Conservation (phyloP, 768 basidiomycete genomes). For the Exidia glandulosa region DNA sequence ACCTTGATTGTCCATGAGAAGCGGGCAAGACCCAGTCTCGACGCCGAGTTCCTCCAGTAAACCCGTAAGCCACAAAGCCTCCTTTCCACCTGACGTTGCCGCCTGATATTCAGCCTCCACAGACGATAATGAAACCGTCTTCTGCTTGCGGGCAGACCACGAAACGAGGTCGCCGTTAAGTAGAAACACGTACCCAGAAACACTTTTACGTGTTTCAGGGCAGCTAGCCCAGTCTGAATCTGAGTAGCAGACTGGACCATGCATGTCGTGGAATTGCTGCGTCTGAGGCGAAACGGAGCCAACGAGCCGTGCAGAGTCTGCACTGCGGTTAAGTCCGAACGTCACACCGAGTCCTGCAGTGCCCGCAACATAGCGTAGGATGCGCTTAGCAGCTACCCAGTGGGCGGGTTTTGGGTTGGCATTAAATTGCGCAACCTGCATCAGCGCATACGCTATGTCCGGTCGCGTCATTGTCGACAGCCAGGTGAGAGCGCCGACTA, state of each 20-base stretch:
- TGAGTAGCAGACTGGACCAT: not conserved
- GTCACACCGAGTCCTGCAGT: not conserved
- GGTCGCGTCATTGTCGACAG: not conserved
- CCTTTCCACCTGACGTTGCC: conserved; percentile 5
- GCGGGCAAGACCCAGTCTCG: not conserved
- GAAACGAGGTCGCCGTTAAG: conserved; percentile 12
- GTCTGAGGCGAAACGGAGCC: not conserved
- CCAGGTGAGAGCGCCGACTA: not conserved
- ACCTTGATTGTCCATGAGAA: conserved; percentile 15
- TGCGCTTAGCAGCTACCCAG: not conserved
- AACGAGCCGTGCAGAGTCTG: not conserved
- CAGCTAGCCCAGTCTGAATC: conserved; percentile 22
- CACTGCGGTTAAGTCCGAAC: not conserved
- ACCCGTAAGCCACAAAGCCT: conserved; percentile 7
- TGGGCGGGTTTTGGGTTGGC: not conserved
- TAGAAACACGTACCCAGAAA: conserved; percentile 23
- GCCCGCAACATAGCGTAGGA: not conserved
- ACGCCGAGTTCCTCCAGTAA: conserved; percentile 8
- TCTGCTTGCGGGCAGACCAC: conserved; percentile 17
- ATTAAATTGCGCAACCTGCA: not conserved
- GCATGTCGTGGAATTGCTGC: not conserved
- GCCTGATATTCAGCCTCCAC: conserved; percentile 21
- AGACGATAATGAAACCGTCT: conserved; percentile 14
- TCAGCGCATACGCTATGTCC: not conserved
- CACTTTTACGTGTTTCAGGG: conserved; percentile 17